Base-by-base conservation (phyloP, 2,329 filamentous ascomycete species). In the Cordyceps tenuipes region DNA sequence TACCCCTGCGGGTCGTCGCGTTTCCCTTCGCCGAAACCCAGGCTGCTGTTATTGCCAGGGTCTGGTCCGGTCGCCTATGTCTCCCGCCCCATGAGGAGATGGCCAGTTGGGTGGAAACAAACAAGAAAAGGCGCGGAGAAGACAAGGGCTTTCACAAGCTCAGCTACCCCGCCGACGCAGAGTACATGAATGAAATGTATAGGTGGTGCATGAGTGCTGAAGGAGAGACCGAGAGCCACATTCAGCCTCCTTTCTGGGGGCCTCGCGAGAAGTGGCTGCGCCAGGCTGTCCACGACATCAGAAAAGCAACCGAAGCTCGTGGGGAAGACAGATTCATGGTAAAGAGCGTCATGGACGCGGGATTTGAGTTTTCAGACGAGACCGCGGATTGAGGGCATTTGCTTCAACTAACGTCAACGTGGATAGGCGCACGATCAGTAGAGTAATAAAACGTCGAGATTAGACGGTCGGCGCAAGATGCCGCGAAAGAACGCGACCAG, bases 231-330 rank as follows among this genome's bases (percentile, higher is more conserved):
- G 36, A 44, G 17, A 26, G 23, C 36, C 52, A 55, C 23, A 19
- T 31, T 44, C 52, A 12, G 52, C 52, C 52, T 44, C 39, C 52
- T 29, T 55, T 55, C 52, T 55, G 36, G 52, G 21, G 39, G 52
- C 21, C 39, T 46, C 21, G 36, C 39, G 41, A 44, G 39, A 55
- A 55, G 52, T 55, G 52, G 39, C 39, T 55, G 52, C 52, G 52
- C 9, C 36, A 8, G 39, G 46, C 39, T 31, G n/a, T 55, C 13
- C 39, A 55, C 39, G 39, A 55, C 6, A 55, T 55, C 36, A 55
- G 52, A 46, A 55, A 39, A 55, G 52, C 39, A n/a, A 55, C 39
- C n/a, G 52, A 46, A 44, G 52, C 36, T 44, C 52, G 15, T 29
- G 52, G 52, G n/a, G 19, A 55, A 44, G 39, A 46, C 21, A 29